Conservation (phyloP, 495 filamentous ascomycete species). For the Talaromyces borbonicus region DNA sequence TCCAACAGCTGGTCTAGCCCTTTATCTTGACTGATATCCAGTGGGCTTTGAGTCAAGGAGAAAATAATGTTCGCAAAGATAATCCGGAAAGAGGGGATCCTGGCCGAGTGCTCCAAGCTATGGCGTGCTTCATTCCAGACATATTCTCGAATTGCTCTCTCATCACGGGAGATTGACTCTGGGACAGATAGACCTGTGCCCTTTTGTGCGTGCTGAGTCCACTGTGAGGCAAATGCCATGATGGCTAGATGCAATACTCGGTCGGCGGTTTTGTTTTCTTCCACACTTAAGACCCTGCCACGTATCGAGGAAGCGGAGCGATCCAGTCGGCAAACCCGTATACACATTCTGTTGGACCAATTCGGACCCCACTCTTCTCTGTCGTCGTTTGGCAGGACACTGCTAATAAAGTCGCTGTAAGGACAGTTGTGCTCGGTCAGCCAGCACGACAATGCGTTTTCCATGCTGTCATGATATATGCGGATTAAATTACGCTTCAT, state of each 20-base stretch:
- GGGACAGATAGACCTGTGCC: constrained; percentile 2
- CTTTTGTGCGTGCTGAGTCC: constrained; percentile 25
- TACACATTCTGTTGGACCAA: constrained; percentile 37
- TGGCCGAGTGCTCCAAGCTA: constrained; percentile 23
- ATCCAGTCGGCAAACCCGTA: constrained; percentile 33
- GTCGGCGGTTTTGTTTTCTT: constrained; percentile 26
- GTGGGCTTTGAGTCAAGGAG: constrained; percentile 31
- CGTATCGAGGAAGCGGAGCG: constrained; percentile 19
- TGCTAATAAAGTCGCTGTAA: constrained; percentile 17
- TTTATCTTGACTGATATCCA: constrained; percentile 12
- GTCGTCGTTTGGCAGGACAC: constrained; percentile 5
- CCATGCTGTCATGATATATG: constrained; percentile 40
- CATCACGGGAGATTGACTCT: constrained; percentile 12
- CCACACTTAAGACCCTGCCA: constrained; percentile 20
- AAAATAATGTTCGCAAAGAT: constrained; percentile 38
- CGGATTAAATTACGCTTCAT: constrained; percentile 19
- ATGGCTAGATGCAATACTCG: constrained; percentile 31
- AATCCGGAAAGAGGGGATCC: constrained; percentile 34
- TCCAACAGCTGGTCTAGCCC: constrained; percentile 23
- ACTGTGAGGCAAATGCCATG: constrained; percentile 39
- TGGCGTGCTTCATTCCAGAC: constrained; percentile 36
- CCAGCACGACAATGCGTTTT: constrained; percentile 39
- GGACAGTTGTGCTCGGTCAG: constrained; percentile 37
- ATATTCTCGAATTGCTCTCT: constrained; percentile 25
- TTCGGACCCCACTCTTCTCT: constrained; percentile 27